These are phyloP conservation scores for Cryptococcus sp. DNA, from an alignment of 1,284 basidiomycete species.

Conservation along the genomic window DNA sequence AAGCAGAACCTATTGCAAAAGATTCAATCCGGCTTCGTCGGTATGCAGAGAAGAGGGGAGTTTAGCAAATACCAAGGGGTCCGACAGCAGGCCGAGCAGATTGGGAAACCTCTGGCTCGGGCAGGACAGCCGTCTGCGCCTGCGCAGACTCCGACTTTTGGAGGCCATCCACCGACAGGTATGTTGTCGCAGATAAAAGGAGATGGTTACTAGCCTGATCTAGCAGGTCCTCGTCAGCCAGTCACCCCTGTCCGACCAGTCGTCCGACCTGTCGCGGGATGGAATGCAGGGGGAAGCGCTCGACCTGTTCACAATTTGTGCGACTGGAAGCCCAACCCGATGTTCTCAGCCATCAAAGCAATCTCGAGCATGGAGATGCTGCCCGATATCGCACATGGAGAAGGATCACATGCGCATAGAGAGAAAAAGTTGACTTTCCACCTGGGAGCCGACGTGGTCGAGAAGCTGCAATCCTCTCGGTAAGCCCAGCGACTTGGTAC, in stretches of 20 bases:
- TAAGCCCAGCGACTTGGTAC: constrained; percentile 15
- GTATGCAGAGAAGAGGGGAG: constrained; percentile 16
- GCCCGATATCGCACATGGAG: constrained; percentile 33
- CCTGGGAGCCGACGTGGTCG: constrained; percentile 29
- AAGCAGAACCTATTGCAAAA: constrained; percentile 37
- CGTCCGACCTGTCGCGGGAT: constrained; percentile 7
- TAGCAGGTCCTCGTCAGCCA: background rate
- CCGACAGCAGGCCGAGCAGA: constrained; percentile 19
- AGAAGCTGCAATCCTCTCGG: constrained; percentile 32
- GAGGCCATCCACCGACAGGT: constrained; percentile 5
- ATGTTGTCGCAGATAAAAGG: constrained; percentile 2
- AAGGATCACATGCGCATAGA: constrained; percentile 27
- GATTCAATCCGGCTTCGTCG: constrained; percentile 26
- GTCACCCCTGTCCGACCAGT: background rate
- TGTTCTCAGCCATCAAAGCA: constrained; percentile 44
- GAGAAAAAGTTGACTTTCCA: constrained; percentile 27
- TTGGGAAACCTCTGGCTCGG: constrained; percentile 1
- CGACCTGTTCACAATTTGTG: constrained; percentile 13
- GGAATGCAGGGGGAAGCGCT: background rate
- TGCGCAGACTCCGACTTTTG: constrained; percentile 16
- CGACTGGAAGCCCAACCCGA: constrained; percentile 43
- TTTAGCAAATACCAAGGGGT: constrained; percentile 12
- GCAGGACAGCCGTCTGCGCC: background rate
- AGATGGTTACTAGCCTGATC: background rate
- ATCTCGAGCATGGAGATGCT: constrained; percentile 36